Base-by-base conservation (phyloP, 2,329 filamentous ascomycete species). In the Clathrospora elynae region DNA sequence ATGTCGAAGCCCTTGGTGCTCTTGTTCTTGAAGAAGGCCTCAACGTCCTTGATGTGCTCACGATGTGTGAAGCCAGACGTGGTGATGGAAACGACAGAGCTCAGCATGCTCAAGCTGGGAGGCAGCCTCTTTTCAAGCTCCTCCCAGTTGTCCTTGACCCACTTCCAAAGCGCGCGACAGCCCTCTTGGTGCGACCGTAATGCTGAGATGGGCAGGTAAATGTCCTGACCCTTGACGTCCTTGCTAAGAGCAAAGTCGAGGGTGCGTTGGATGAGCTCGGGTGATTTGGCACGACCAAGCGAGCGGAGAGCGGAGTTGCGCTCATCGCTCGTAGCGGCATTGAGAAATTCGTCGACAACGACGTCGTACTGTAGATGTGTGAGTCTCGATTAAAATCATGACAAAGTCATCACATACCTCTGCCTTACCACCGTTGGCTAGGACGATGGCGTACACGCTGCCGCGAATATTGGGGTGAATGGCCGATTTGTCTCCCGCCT, bases 141-240 rank as follows among this genome's bases (percentile, higher is more conserved):
- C n/a, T 88, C 87, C 90, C 92, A 97, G 73, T 95, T 93, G 55
- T 84, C 78, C 66, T 85, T 87, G 76, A 95, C 78, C 88, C 89
- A 97, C 12, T 70, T 72, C 80, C 87, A 96, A 43, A 96, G 79
- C 6, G 87, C 87, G 43, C 87, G 77, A 42, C 95, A 87, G 56
- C 92, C 92, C 29, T 84, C 83, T 6, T 83, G 75, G 66, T 95
- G 89, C 38, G 81, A 82, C 45, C 91, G 83, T 18, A 97, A 80
- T 6, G 88, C 88, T 22, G 83, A 82, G 25, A 93, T 81, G 1
- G 92, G 91, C 67, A 96, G 84, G 74, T 96, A 96, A 53, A 96
- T 85, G 70, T 97, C 92, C 71, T 96, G 92, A 53, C 88, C 90
- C 77, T 95, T 95, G 72, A 96, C 87, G 56, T 95, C 86, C 49